phyloP scores from a whole-genome alignment of 176 grass and related monocot genomes.

The Phyllostachys edulis region DNA sequence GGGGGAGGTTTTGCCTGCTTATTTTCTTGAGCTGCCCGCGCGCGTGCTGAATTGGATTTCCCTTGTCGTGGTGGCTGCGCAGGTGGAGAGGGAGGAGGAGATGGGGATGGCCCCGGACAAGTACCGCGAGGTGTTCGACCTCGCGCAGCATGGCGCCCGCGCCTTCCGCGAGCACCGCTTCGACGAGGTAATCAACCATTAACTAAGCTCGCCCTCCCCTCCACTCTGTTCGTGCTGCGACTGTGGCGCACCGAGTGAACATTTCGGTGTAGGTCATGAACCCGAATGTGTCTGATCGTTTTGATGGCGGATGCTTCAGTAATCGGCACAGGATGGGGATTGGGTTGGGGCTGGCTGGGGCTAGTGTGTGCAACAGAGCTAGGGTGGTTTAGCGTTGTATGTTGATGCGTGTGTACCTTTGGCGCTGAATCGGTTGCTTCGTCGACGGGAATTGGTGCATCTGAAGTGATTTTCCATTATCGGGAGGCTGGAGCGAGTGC shows the following conservation, averaged over 20 bases:
- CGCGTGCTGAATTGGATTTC: slow-evolving; percentile 11
- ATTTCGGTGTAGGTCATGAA: not conserved
- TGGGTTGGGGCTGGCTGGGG: not conserved
- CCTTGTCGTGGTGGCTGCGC: slow-evolving; percentile 17
- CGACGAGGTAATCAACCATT: slow-evolving; percentile 65
- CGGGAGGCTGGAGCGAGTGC: not conserved
- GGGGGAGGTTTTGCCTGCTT: not conserved
- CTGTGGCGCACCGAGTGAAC: not conserved
- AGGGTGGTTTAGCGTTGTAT: not conserved
- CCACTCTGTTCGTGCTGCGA: not conserved
- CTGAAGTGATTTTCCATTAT: not conserved
- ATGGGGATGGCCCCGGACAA: slow-evolving; percentile 60
- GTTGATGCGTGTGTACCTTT: not conserved
- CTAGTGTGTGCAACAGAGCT: not conserved
- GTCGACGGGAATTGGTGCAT: not conserved
- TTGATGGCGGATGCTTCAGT: not conserved
- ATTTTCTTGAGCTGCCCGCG: not conserved
- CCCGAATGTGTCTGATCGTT: not conserved
- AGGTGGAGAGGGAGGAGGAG: slow-evolving; percentile 72
- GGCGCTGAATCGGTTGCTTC: not conserved
- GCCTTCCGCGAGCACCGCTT: slow-evolving; percentile 62
- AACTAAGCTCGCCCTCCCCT: not conserved
- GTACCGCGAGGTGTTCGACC: slow-evolving; percentile 65
- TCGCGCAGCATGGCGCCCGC: slow-evolving; percentile 47
- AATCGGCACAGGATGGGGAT: not conserved